Conservation (phyloP, 495 filamentous ascomycete genomes). For the Penicillium alfredii region DNA sequence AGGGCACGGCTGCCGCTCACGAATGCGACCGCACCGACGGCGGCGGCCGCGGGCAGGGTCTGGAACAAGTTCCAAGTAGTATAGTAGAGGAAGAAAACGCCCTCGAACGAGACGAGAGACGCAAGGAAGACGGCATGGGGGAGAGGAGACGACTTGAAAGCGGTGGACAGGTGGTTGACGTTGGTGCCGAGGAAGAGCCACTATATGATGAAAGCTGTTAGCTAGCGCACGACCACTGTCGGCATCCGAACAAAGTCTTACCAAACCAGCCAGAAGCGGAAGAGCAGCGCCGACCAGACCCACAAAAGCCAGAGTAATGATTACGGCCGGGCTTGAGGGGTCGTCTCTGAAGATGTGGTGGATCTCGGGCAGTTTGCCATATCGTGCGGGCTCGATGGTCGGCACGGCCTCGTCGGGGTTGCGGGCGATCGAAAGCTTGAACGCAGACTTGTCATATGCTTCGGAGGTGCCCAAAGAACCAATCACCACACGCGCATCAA, state of each 20-base stretch:
- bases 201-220: slow-evolving; percentile 29
- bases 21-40: slow-evolving; percentile 65
- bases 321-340: slow-evolving; percentile 71
- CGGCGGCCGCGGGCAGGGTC: slow-evolving; percentile 64
- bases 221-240: slow-evolving; percentile 1
- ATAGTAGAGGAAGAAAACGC: slow-evolving; percentile 93
- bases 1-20: slow-evolving; percentile 88
- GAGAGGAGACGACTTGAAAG: slow-evolving; percentile 65
- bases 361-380: slow-evolving; percentile 78
- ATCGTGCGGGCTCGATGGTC: slow-evolving; percentile 58
- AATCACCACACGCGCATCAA: slow-evolving; percentile 73
- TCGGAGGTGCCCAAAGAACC: slow-evolving; percentile 77
- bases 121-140: slow-evolving; percentile 77
- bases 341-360: slow-evolving; percentile 84
- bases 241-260: slow-evolving; percentile 48
- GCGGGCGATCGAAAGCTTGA: slow-evolving; percentile 57
- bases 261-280: slow-evolving; percentile 62
- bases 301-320: slow-evolving; percentile 74
- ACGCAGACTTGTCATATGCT: slow-evolving; percentile 57
- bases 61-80: slow-evolving; percentile 91
- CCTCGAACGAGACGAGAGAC: slow-evolving; percentile 80
- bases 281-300: slow-evolving; percentile 64
- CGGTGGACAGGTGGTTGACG: slow-evolving; percentile 67
- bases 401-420: slow-evolving; percentile 58
- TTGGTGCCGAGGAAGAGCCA: slow-evolving; percentile 85